These are phyloP conservation scores for Aspergillus nanangensis DNA, from an alignment of 495 filamentous ascomycete species.

Conservation along the genomic window DNA sequence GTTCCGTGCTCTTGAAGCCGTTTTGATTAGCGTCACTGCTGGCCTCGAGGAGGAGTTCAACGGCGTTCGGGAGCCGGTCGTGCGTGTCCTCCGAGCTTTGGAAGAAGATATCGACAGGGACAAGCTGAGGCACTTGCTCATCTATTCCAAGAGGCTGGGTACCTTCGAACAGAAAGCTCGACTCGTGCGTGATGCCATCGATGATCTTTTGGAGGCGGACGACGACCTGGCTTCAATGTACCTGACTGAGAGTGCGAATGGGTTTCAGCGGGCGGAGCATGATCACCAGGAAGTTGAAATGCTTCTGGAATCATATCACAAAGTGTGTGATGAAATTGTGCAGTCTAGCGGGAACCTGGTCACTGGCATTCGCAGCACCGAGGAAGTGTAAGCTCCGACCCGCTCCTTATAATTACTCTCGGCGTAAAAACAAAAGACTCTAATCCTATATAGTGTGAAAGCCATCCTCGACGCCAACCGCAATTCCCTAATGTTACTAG, in stretches of 20 bases:
- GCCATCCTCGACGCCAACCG: conserved; percentile 97
- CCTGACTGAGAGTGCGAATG: conserved; percentile 75
- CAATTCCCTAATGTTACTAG: conserved; percentile 96
- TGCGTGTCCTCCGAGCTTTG: conserved; percentile 78
- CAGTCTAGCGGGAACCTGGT: conserved; percentile 90
- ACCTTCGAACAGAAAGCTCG: conserved; percentile 97
- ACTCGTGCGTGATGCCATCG: conserved; percentile 89
- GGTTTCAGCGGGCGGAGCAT: conserved; percentile 69
- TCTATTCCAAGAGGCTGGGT: conserved; percentile 91
- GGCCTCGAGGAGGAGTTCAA: conserved; percentile 93
- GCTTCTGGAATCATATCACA: conserved; percentile 94
- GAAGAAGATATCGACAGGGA: conserved; percentile 98
- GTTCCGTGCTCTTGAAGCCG: conserved; percentile 54
- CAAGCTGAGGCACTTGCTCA: conserved; percentile 81
- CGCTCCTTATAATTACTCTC: neutral
- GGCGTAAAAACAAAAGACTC: neutral
- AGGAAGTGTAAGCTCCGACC: conserved; percentile 75
- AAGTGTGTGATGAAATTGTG: conserved; percentile 96
- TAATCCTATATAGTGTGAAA: conserved; percentile 59
- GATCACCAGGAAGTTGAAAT: conserved; percentile 97
- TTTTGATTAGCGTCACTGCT: conserved; percentile 63
- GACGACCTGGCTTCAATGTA: conserved; percentile 97
- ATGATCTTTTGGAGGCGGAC: conserved; percentile 95
- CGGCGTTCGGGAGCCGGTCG: conserved; percentile 84
- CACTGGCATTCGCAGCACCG: conserved; percentile 93